Base-by-base conservation (phyloP, 179 eudicot genomes). In the Actinidia chinensis region DNA sequence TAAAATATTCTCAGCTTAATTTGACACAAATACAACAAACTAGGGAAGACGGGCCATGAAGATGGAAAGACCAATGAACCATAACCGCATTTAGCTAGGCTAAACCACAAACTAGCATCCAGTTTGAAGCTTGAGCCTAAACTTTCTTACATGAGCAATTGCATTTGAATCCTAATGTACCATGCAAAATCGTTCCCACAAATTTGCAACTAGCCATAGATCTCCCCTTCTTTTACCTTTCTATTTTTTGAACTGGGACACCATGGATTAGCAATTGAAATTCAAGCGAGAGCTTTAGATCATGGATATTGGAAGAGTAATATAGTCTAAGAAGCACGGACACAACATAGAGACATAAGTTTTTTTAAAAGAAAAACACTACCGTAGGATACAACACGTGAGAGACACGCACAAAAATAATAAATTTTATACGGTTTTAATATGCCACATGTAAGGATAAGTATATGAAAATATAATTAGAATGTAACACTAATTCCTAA, bases 1-100 rank as follows among this genome's bases (percentile, higher is more conserved):
- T 44, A 74, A 59, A 4, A 74, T 58, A 71, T 15, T 17, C 40
- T 55, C 68, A 74, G 50, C 56, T 74, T 59, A 13, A 8, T 51
- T 59, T 74, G 52, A 22, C 55, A 20, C 52, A 23, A 74, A 59
- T 15, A 9, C 44, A 20, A 15, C 42, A 36, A 36, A 36, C 40
- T 36, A 36, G 40, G 52, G 11, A 44, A 43, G 48, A 9, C 28
- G 6, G n/a, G 33, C 52, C 12, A n/a, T 18, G 54, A 46, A 68
- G 36, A 9, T 43, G 72, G 33, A 9, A 60, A 22, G 14, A 36
- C 66, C 60, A 23, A 14, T 60, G 10, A 60, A 60, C 60, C 66
- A 60, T 60, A 22, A 25, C 40, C 17, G 8, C 6, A 60, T n/a
- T 22, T 22, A 22, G 36, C 14, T 22, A 23, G 4, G 4, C 40